Conservation (phyloP, 2,329 filamentous ascomycete species). For the Exophiala sp. region DNA sequence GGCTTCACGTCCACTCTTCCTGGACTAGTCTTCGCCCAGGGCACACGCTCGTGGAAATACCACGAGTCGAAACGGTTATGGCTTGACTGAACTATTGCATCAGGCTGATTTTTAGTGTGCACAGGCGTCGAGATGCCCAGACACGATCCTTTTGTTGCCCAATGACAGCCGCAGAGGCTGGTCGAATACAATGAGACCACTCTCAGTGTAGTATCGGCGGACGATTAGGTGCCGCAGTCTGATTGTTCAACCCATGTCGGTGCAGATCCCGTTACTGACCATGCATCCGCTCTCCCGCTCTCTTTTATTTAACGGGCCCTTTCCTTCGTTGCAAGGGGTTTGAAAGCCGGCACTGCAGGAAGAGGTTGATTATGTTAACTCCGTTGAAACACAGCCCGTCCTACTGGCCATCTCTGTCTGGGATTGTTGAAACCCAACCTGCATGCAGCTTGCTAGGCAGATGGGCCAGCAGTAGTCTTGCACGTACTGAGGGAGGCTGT, state of each 20-base stretch:
- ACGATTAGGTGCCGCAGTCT: background rate
- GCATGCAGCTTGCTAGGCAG: constrained; percentile 1
- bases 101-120: constrained; percentile 7
- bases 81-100: background rate
- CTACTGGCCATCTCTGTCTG: constrained; percentile 10
- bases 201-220: background rate
- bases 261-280: background rate
- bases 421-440: constrained; percentile 11
- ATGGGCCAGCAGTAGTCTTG: background rate
- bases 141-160: constrained; percentile 5
- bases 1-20: background rate
- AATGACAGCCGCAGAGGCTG: constrained; percentile 5
- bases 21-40: background rate
- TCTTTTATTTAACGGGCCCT: background rate
- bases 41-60: background rate
- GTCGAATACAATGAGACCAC: background rate
- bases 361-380: background rate
- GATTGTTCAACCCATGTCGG: background rate
- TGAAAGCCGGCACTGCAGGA: background rate
- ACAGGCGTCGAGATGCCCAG: constrained; percentile 8
- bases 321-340: background rate
- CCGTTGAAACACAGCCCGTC: background rate
- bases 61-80: background rate
- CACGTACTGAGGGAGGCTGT: background rate
- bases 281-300: too few relatives aligned